Conservation (phyloP, 352 stramenopile genomes). For the Phytophthora niederhauseri region DNA sequence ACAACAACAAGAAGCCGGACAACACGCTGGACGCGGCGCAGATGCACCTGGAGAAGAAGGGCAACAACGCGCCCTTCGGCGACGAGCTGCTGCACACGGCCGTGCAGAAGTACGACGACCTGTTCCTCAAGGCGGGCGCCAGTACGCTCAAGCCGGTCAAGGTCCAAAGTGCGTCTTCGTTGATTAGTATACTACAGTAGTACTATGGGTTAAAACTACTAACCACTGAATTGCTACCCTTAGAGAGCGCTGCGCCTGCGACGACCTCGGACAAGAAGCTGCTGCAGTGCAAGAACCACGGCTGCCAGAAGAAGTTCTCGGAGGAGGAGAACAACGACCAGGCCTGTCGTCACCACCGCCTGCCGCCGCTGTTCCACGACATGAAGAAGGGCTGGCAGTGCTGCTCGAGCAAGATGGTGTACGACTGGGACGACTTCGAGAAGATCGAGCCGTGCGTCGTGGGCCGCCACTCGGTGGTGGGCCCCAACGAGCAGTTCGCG, state of each 20-base stretch:
- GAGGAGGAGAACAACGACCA: constrained; percentile 78
- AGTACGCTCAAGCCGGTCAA: constrained; percentile 64
- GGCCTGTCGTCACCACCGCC: constrained; percentile 78
- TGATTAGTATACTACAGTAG: constrained; percentile 2
- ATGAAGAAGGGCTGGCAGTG: constrained; percentile 93
- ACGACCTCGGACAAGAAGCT: constrained; percentile 41
- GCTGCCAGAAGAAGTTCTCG: constrained; percentile 82
- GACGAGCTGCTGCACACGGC: constrained; percentile 82
- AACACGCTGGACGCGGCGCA: constrained; percentile 54
- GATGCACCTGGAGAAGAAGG: constrained; percentile 81
- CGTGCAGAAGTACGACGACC: constrained; percentile 87
- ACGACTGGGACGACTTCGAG: constrained; percentile 97
- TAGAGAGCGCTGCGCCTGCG: constrained; percentile 22
- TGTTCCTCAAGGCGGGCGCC: constrained; percentile 74
- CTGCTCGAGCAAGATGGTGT: constrained; percentile 92
- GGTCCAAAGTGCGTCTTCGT: constrained; percentile 48
- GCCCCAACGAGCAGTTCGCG: constrained; percentile 77
- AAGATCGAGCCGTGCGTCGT: constrained; percentile 82
- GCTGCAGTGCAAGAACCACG: constrained; percentile 89
- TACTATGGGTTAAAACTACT: constrained; percentile 2
- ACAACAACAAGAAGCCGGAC: constrained; percentile 90
- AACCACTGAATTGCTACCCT: constrained; percentile 1
- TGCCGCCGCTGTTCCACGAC: constrained; percentile 90
- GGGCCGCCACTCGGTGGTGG: constrained; percentile 69
- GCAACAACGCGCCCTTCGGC: constrained; percentile 52